Evolutionary conservation across 1,284 basidiomycete genomes (phyloP).

Genomic region (Coriolopsis trogii): DNA sequence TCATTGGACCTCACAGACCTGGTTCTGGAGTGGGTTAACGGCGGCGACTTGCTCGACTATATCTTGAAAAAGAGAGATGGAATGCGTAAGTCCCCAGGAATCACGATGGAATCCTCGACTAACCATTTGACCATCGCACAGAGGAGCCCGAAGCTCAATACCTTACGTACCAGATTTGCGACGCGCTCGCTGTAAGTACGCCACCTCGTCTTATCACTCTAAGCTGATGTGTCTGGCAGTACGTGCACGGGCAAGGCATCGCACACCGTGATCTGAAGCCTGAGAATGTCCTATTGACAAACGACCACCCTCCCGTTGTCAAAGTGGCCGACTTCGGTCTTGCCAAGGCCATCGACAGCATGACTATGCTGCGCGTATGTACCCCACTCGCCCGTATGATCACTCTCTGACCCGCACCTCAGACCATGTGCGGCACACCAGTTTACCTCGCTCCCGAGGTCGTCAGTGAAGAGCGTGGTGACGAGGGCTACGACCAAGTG

Average conservation of each 20-base stretch:
- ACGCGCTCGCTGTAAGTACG: slow-evolving; percentile 64
- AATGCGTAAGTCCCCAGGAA: slow-evolving; percentile 50
- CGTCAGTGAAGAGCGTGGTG: slow-evolving; percentile 63
- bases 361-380: slow-evolving; percentile 70
- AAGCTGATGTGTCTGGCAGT: slow-evolving; percentile 44
- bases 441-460: slow-evolving; percentile 88
- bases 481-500: slow-evolving; percentile 78
- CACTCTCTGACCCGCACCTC: neutral
- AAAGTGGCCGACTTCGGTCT: slow-evolving; percentile 95
- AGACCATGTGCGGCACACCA: slow-evolving; percentile 89
- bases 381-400: neutral
- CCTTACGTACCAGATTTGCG: slow-evolving; percentile 75
- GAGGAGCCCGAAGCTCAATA: slow-evolving; percentile 60
- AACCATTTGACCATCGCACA: no score
- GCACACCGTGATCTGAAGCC: slow-evolving; percentile 94
- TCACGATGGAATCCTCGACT: neutral
- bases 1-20: slow-evolving; percentile 49
- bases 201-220: neutral
- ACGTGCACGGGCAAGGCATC: slow-evolving; percentile 75
- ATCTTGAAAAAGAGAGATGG: slow-evolving; percentile 64
- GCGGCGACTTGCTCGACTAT: slow-evolving; percentile 87
- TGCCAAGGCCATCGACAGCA: slow-evolving; percentile 82
- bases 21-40: slow-evolving; percentile 80
- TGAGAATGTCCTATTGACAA: slow-evolving; percentile 82
- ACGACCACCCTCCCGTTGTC: slow-evolving; percentile 61